Percentiles rank a stretch among this genome's conserved stretches.
Evolutionary conservation across 768 basidiomycete genomes (phyloP).

Genomic region (Podaxis mareebaensis): DNA sequence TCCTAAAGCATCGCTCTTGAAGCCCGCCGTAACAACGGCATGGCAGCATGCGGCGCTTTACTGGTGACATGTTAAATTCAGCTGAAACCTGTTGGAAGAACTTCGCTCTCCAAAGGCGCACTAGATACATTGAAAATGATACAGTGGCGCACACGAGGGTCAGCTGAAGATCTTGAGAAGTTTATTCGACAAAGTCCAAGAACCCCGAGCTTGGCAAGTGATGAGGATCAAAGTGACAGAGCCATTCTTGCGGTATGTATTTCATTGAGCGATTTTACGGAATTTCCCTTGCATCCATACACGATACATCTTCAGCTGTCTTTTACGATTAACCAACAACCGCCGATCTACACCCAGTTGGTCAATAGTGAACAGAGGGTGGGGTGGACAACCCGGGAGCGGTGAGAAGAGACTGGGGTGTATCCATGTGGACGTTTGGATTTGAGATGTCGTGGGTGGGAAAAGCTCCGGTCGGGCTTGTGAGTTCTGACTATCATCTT

Average conservation of each 20-base stretch:
- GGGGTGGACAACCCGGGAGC: slow-evolving; percentile 35
- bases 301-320: slow-evolving; percentile 95
- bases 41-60: too few species aligned
- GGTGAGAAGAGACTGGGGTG: slow-evolving; percentile 42
- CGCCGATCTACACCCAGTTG: slow-evolving; percentile 90
- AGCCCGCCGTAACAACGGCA: too few species aligned
- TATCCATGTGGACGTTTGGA: slow-evolving; percentile 20
- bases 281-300: slow-evolving; percentile 94
- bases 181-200: neutral
- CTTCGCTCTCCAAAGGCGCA: neutral
- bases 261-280: slow-evolving; percentile 52
- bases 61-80: too few species aligned
- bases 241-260: neutral
- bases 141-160: neutral
- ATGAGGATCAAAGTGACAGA: neutral
- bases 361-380: slow-evolving; percentile 74
- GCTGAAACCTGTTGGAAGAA: too few species aligned
- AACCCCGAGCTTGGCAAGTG: neutral
- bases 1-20: too few species aligned
- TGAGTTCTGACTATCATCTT: neutral
- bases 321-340: slow-evolving; percentile 89
- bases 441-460: slow-evolving; percentile 1
- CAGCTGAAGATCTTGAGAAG: neutral
- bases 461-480: slow-evolving; percentile 5
- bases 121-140: neutral